Conservation (phyloP, 2,329 filamentous ascomycete genomes). For the Fusarium clavum region DNA sequence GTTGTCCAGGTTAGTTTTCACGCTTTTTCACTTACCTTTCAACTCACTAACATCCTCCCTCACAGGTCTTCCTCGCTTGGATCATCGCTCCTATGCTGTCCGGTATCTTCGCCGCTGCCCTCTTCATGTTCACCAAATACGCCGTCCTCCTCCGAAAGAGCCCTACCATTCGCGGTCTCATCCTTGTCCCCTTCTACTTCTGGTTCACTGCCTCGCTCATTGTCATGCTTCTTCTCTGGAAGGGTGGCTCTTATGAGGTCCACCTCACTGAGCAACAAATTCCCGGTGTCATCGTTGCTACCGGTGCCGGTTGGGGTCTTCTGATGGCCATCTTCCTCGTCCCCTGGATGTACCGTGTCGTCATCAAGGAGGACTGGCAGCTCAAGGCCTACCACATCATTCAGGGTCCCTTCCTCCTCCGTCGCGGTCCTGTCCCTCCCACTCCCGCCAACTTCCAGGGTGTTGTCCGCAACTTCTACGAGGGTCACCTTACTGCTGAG, state of each 20-base stretch:
- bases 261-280: conserved; percentile 62
- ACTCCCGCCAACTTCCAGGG: conserved; percentile 57
- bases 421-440: conserved; percentile 52
- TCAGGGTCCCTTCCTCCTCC: conserved; percentile 64
- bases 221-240: conserved; percentile 71
- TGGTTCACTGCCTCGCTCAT: conserved; percentile 65
- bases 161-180: conserved; percentile 64
- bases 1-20: conserved; percentile 59
- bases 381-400: conserved; percentile 66
- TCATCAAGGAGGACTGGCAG: conserved; percentile 71
- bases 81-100: conserved; percentile 69
- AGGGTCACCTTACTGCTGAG: conserved; percentile 65
- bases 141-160: conserved; percentile 65
- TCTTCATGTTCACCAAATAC: conserved; percentile 69
- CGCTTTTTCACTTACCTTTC: background rate
- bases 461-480: conserved; percentile 66
- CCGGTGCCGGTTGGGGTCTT: conserved; percentile 61
- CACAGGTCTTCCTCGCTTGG: conserved; percentile 70
- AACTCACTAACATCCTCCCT: conserved; percentile 49
- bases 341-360: conserved; percentile 68
- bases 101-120: conserved; percentile 63
- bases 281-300: conserved; percentile 65
- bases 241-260: conserved; percentile 60
- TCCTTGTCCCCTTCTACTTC: conserved; percentile 67
- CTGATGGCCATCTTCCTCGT: conserved; percentile 66